Conservation (phyloP, 768 basidiomycete genomes). For the Mycena rosella region DNA sequence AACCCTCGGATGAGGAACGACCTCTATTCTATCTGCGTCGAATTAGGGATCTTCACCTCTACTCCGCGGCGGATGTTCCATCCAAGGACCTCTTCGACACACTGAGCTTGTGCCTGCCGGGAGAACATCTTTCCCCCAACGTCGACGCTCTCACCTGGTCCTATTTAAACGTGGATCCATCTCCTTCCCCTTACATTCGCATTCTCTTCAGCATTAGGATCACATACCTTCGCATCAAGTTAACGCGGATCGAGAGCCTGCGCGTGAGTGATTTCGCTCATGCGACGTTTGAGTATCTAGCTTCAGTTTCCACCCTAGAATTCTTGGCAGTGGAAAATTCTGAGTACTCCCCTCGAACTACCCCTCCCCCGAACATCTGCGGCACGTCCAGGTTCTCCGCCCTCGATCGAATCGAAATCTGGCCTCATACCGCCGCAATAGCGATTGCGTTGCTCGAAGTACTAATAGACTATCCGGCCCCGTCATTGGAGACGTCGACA, state of each 20-base stretch:
- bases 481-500: too few species aligned
- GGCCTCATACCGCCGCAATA: background rate
- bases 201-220: background rate
- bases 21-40: background rate
- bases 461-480: too few species aligned
- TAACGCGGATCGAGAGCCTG: background rate
- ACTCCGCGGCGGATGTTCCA: too few species aligned
- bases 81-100: background rate
- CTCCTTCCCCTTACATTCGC: background rate
- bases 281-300: background rate
- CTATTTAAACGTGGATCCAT: background rate
- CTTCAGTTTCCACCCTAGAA: background rate
- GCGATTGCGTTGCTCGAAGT: background rate
- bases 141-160: background rate
- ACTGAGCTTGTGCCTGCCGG: background rate
- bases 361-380: background rate
- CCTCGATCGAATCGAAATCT: background rate
- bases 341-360: background rate
- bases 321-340: background rate
- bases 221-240: background rate
- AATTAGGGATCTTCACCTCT: background rate
- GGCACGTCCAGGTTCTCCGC: background rate
- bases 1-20: conserved; percentile 1
- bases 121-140: conserved; percentile 1
- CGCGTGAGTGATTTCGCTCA: background rate